Evolutionary conservation across 257 asterid genomes (phyloP).

Genomic region (Cordia subcordata): DNA sequence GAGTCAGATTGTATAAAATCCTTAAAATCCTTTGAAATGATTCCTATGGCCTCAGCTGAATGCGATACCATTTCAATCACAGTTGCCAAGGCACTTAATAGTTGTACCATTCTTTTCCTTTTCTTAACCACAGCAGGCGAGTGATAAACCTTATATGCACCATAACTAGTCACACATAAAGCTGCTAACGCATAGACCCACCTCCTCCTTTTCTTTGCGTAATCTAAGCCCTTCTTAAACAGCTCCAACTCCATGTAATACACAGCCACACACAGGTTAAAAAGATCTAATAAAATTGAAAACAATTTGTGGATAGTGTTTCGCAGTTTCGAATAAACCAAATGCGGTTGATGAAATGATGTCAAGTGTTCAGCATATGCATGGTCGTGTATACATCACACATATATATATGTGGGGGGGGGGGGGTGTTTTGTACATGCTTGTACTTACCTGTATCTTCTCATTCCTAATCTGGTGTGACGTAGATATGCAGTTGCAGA

Average conservation of each 20-base stretch:
- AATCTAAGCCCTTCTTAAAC: conserved; percentile 27
- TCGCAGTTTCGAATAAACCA: too few relatives aligned
- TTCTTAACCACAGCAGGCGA: conserved; percentile 48
- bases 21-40: conserved; percentile 55
- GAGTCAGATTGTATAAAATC: conserved; percentile 56
- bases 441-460: too few relatives aligned
- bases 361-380: too few relatives aligned
- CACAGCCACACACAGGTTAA: too few relatives aligned
- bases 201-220: conserved; percentile 34
- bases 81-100: conserved; percentile 33
- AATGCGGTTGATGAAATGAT: too few relatives aligned
- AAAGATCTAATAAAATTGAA: too few relatives aligned
- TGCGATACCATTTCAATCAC: conserved; percentile 54
- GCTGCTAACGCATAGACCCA: conserved; percentile 47
- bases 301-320: too few relatives aligned
- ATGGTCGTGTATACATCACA: too few relatives aligned
- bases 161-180: conserved; percentile 50
- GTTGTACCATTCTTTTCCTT: conserved; percentile 41
- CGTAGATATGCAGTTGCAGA: neutral
- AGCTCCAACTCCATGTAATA: conserved; percentile 34
- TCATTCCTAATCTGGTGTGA: neutral
- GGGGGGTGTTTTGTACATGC: too few relatives aligned
- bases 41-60: conserved; percentile 56
- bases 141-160: conserved; percentile 41
- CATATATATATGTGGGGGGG: too few relatives aligned